Base-by-base conservation (phyloP, 352 stramenopile species). In the Globisporangium yorkense region DNA sequence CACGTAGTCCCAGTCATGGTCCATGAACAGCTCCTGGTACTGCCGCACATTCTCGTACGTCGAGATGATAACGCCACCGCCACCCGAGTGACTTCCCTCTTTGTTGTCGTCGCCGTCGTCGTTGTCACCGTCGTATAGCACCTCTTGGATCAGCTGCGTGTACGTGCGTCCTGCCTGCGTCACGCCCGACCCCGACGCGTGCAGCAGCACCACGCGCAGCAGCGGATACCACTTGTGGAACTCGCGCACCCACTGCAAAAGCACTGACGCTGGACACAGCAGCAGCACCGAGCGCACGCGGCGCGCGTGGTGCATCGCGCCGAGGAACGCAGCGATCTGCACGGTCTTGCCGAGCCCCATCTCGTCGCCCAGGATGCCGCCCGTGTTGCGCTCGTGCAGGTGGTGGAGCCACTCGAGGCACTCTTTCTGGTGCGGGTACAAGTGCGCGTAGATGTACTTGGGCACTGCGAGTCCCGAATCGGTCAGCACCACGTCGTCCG, bases 271-370 rank as follows among this genome's bases (percentile, higher is more conserved):
- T n/a, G 96, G 96, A 61, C 87, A 94, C n/a, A 98, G 72, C 58
- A 99, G 71, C 16, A 99, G 57, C 55, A 96, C 84, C 0, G 80
- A 82, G 16, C 75, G 71, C 31, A 96, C 58, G 12, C 84, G 71
- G 44, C 54, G 70, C 5, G 68, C 72, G 24, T 68, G 65, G 59
- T 92, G 74, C 56, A 96, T 72, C 18, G 79, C 84, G 7, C 84
- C 87, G 9, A 96, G 59, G 63, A 94, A 95, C n/a, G 85, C 72
- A 16, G 81, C 76, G 33, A 96, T 79, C 59, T 98, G 94, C 10
- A 98, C 85, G 3, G 96, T 99, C 77, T 99, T 99, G n/a, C 96
- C 96, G 13, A 98, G 73, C 13, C 91, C 92, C 94, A 99, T 98
- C 49, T 98, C 92, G 66, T 98, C 94, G 12, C 88, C 94, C 9